Base-by-base conservation (phyloP, 257 asterid genomes). In the Rehmannia glutinosa region DNA sequence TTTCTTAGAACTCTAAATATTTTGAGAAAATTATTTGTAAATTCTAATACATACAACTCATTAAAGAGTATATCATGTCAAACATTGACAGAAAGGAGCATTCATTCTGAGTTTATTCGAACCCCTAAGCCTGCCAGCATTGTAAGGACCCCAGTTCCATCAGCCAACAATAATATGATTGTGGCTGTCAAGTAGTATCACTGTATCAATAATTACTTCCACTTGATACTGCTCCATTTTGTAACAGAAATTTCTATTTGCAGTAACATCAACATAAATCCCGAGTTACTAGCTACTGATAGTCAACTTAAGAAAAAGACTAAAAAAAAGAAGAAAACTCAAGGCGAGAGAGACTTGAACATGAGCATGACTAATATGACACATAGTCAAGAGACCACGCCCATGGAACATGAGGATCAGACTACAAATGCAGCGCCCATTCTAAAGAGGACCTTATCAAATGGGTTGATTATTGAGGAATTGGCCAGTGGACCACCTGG, bases 401-500 rank as follows among this genome's bases (percentile, higher is more conserved):
- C 74, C 8, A 13, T 36, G 71, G 30, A 78, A 51, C 9, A 33
- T 62, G 82, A 69, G 71, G 75, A 39, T 66, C 65, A 70, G 78
- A 56, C 57, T 58, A 17, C 19, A 49, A 39, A 75, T 49, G 71
- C 54, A 4, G 64, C 2, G 23, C 63, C 83, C 61, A 54, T 52
- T 66, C 46, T 69, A 20, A 68, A 21, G 62, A 81, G 71, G 80
- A 83, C 89, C 64, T 86, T 92, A 43, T 82, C 90, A 33, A 90
- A 80, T 75, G 98, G 96, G 45, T 75, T 90, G 84, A 73, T 74
- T 32, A 84, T 92, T 80, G 93, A 87, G 80, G 93, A 86, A 57
- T 73, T 92, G 49, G 74, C 80, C 47, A 69, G 51, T 62, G 93
- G 97, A 62, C 80, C 78, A 57, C 78, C 80, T 6, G 85, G 70